Evolutionary conservation across 257 asterid genomes (phyloP), one percentile per base, ranked within the genome.

Genomic region (Eucommia ulmoides): DNA sequence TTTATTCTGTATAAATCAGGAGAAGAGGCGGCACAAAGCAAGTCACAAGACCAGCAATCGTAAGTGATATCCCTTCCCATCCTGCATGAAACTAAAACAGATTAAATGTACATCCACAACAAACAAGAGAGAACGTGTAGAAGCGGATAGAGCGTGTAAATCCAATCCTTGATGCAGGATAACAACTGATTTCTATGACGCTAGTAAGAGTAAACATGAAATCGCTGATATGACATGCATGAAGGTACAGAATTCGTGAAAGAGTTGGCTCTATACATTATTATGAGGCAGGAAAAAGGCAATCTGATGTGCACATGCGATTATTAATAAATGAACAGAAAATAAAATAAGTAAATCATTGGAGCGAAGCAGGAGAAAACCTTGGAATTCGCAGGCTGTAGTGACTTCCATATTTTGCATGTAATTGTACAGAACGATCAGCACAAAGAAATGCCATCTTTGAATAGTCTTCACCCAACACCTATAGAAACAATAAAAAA

Each of bases 21-120:
- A 50, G 98, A 89, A 18, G 98, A 89, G 55, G 98, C 96, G 45
- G 98, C 98, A 72, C 98, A 89, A 29, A 85, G 53, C 66, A 89
- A 53, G 73, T 89, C 96, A 73, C 98, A 85, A n/a, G 93, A 85
- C 98, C 96, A 85, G 68, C 71, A 42, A 72, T 89, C 96, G 65
- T 85, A 89, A 45, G 79, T 76, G 59, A 89, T 63, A 75, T 89
- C 96, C 68, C 96, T 78, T 53, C 98, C 98, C 98, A 85, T 89
- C 82, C 98, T 89, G 88, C 59, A 64, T 12, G 52, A 60, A 45
- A 35, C n/a, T n/a, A n/a, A n/a, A n/a, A n/a, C n/a, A n/a, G n/a
- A n/a, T n/a, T n/a, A n/a, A n/a, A n/a, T n/a, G n/a, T n/a, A n/a
- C n/a, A n/a, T 20, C 15, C 44, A 23, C 1, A 42, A 65, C 12